phyloP scores from a whole-genome alignment of 257 asterid genomes.

The Penstemon newberryi region DNA sequence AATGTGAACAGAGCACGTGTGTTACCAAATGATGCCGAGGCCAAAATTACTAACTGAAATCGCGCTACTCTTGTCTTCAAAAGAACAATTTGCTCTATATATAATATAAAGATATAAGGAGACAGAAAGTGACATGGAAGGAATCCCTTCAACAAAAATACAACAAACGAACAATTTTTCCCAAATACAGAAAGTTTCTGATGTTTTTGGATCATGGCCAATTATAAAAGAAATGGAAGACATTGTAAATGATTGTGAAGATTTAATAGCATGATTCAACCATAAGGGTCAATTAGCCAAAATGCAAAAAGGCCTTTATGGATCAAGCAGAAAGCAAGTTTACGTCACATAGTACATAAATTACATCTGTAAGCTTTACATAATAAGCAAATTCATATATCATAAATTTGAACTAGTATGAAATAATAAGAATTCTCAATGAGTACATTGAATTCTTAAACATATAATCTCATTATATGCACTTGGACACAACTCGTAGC shows the following conservation, averaged over 20 bases:
- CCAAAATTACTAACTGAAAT: not conserved
- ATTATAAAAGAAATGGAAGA: not conserved
- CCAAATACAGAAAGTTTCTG: not conserved
- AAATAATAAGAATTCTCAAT: too few relatives aligned
- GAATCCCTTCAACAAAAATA: not conserved
- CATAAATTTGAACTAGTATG: not conserved
- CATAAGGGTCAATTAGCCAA: not conserved
- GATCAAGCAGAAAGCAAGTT: conserved; percentile 2
- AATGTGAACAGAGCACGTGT: not conserved
- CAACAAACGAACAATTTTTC: not conserved
- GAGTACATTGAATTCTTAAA: not conserved
- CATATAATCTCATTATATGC: conserved; percentile 4
- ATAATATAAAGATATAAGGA: not conserved
- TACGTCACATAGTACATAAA: not conserved
- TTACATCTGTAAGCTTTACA: conserved; percentile 4
- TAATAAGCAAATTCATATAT: not conserved
- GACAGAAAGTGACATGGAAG: not conserved
- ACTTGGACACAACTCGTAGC: not conserved
- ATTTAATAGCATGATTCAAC: not conserved
- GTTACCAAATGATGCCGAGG: not conserved
- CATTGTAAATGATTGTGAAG: not conserved
- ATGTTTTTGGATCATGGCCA: not conserved
- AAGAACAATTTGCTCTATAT: not conserved
- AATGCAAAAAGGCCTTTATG: conserved; percentile 1
- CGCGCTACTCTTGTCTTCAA: not conserved